Percentiles rank a stretch among this genome's conserved stretches.
These are phyloP conservation scores for Pyrus hybrid DNA, from an alignment of 331 rosid genomes.

Conservation along the genomic window DNA sequence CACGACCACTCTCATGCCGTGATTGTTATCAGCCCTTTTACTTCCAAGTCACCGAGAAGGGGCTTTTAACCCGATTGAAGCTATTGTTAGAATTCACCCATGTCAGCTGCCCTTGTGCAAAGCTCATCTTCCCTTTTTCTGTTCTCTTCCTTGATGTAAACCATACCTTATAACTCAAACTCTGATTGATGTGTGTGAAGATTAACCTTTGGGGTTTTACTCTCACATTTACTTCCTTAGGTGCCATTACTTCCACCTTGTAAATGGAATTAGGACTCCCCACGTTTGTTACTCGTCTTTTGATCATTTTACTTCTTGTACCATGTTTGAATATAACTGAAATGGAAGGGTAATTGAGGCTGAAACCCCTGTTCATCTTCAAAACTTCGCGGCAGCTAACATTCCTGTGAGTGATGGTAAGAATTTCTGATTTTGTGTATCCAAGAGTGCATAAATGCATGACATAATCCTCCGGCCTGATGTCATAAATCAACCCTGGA, in stretches of 20 bases:
- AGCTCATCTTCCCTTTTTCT: slow-evolving; percentile 11
- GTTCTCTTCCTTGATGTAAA: slow-evolving; percentile 50
- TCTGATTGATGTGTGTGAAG: slow-evolving; percentile 44
- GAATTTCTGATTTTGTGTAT: slow-evolving; percentile 53
- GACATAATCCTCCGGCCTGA: slow-evolving; percentile 57
- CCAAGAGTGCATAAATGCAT: slow-evolving; percentile 79
- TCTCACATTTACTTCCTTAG: slow-evolving; percentile 63
- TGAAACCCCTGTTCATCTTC: slow-evolving; percentile 59
- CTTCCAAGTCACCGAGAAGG: slow-evolving; percentile 80
- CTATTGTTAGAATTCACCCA: slow-evolving; percentile 52
- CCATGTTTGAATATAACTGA: slow-evolving; percentile 54
- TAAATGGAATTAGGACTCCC: slow-evolving; percentile 74
- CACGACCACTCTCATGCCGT: not conserved
- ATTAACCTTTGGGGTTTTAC: slow-evolving; percentile 54
- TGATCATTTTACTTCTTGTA: slow-evolving; percentile 40
- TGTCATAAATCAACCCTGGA: slow-evolving; percentile 79
- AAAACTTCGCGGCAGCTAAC: slow-evolving; percentile 52
- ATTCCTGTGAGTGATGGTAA: slow-evolving; percentile 63
- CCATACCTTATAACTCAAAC: slow-evolving; percentile 51
- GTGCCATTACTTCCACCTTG: slow-evolving; percentile 59
- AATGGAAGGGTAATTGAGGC: slow-evolving; percentile 80
- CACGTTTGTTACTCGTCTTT: slow-evolving; percentile 60
- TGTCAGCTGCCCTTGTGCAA: slow-evolving; percentile 64
- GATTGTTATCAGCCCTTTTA: not conserved
- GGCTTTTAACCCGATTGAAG: slow-evolving; percentile 71